Evolutionary conservation across 2,329 filamentous ascomycete genomes (phyloP), one percentile per base, ranked within the genome.

Genomic region (Pseudogymnoascus sp.): DNA sequence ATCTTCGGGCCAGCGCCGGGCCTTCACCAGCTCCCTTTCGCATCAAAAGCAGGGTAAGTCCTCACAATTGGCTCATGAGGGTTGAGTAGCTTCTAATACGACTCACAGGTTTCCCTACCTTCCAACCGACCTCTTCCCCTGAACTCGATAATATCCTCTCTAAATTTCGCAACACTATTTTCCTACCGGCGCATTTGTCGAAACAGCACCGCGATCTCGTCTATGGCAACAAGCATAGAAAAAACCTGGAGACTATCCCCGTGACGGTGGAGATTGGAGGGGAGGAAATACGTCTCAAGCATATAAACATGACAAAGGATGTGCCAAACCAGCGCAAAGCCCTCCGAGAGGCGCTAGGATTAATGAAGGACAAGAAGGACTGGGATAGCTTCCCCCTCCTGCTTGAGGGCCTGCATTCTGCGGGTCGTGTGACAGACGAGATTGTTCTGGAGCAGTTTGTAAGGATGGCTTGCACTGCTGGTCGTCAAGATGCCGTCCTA

Each of bases 101-200:
- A 25, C 20, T 30, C 14, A 11, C 33, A 38, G 65, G 61, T 57
- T 64, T 72, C 28, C 69, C 72, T 25, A 61, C 66, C 9, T 70
- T 70, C 61, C 86, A 86, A 69, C 70, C 74, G 59, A 79, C 82
- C 4, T 81, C 81, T 12, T 80, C 80, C 43, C 65, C 76, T 20
- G 75, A 82, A 61, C 78, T 89, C 63, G 79, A 86, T 70, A 62
- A 71, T 11, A 68, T 79, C 33, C 79, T 89, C 63, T 70, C 73
- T 39, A 72, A 68, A 20, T 78, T 88, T 69, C 83, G 85, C 65
- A 73, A 78, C 50, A 81, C 81, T 66, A 78, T 86, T 71, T 81
- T 88, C 70, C 73, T 88, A 41, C 85, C 85, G n/a, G 73, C 78
- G 33, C 81, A 85, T 69, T 81, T 89, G 28, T 76, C 79, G 20